A percentile compares a stretch with the other conserved stretches of the same genome.
phyloP scores from a whole-genome alignment of 805 yeast genomes.

The Hermanozyma aechmeae region DNA sequence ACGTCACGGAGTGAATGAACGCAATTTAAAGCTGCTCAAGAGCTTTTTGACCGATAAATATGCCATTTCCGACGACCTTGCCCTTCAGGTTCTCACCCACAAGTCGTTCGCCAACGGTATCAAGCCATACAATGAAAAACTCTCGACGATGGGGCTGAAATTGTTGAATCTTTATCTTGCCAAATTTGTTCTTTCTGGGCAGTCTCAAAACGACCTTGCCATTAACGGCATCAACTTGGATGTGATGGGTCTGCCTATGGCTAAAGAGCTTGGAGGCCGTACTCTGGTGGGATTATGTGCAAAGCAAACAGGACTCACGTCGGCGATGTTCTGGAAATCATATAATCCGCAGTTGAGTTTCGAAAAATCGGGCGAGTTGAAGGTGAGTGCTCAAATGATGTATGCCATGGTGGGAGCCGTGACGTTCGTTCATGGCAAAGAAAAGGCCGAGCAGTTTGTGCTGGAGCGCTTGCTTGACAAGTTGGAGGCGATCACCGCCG shows the following conservation, averaged over 20 bases:
- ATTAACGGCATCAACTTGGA: conserved; percentile 47
- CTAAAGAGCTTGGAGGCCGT: conserved; percentile 44
- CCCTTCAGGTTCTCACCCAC: conserved; percentile 81
- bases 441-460: conserved; percentile 49
- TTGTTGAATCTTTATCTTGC: conserved; percentile 43
- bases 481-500: conserved; percentile 26
- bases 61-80: conserved; percentile 47
- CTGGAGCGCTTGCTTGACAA: conserved; percentile 36
- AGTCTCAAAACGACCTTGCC: conserved; percentile 19
- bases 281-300: conserved; percentile 44
- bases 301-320: conserved; percentile 35
- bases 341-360: conserved; percentile 38
- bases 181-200: conserved; percentile 26
- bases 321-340: conserved; percentile 59
- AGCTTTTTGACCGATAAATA: conserved; percentile 38
- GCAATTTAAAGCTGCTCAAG: conserved; percentile 42
- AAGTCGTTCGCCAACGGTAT: conserved; percentile 90
- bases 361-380: conserved; percentile 45
- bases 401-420: conserved; percentile 65
- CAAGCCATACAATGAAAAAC: conserved; percentile 82
- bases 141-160: conserved; percentile 64
- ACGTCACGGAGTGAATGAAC: conserved; percentile 42
- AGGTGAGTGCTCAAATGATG: conserved; percentile 44
- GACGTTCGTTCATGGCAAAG: conserved; percentile 50
- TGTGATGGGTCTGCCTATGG: conserved; percentile 46